Percentiles rank a stretch among this genome's conserved stretches.
phyloP scores from a whole-genome alignment of 2,329 filamentous ascomycete genomes.

The Chalara sp. region DNA sequence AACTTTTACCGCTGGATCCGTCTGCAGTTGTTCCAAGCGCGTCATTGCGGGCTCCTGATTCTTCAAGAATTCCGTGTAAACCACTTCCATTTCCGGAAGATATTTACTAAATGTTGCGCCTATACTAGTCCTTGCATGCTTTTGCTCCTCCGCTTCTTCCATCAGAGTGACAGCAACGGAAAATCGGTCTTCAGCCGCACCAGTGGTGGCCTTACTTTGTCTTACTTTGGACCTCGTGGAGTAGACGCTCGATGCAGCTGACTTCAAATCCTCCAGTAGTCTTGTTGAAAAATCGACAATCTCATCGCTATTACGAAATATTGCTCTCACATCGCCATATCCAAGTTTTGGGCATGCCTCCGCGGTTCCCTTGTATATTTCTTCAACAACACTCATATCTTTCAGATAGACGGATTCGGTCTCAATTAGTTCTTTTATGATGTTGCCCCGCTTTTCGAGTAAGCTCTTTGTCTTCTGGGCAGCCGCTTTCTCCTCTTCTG shows the following conservation, averaged over 20 bases:
- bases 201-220: conserved; percentile 32
- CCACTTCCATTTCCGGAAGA: conserved; percentile 52
- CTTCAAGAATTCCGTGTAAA: conserved; percentile 56
- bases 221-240: conserved; percentile 29
- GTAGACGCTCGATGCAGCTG: conserved; percentile 74
- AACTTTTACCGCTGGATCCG: conserved; percentile 60
- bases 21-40: conserved; percentile 54
- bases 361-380: conserved; percentile 94
- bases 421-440: conserved; percentile 87
- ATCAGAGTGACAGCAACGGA: conserved; percentile 19
- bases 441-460: conserved; percentile 72
- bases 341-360: conserved; percentile 74
- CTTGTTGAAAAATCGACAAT: conserved; percentile 79
- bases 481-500: conserved; percentile 33
- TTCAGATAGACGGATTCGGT: conserved; percentile 87
- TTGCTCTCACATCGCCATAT: conserved; percentile 74
- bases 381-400: conserved; percentile 95
- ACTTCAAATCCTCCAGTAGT: conserved; percentile 75
- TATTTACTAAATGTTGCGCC: conserved; percentile 32
- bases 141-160: conserved; percentile 24
- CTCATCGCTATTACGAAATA: conserved; percentile 91
- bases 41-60: conserved; percentile 58
- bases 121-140: conserved; percentile 24
- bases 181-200: conserved; percentile 13
- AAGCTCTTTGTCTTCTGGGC: conserved; percentile 56